Base-by-base conservation (phyloP, 2,329 filamentous ascomycete genomes). In the Ambrosiella beaveri region DNA sequence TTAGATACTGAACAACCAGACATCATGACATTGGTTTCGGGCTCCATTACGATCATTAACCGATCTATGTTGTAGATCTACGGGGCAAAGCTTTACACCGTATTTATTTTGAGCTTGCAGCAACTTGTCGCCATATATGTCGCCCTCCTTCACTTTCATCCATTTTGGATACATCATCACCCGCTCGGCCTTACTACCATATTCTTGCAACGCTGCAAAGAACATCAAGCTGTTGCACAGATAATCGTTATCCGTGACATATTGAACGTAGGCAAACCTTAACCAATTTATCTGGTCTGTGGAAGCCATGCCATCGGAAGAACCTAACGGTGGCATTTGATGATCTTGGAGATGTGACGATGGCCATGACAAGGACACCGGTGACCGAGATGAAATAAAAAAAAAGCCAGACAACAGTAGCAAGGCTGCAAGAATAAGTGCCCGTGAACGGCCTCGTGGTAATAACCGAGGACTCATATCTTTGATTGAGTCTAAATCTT, bases 191-290 rank as follows among this genome's bases (percentile, higher is more conserved):
- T 68, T 71, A 62, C 69, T 73, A 1, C 65, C 65, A 0, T 73
- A 62, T 6, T 67, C 64, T 13, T 67, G 62, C 3, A 75, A 59
- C 7, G 66, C 69, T 63, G 73, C 72, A 60, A 74, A 75, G 11
- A 75, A 65, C 71, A 75, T 73, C 54, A 74, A 64, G 1, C 71
- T 70, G 62, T 73, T 74, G 62, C 73, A 75, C 7, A 75, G 66
- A 63, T 73, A 71, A 2, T 67, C 66, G 13, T 64, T 62, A 45
- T 70, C 67, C 3, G 72, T 75, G 57, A 70, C 72, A 65, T 74
- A 75, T 63, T 73, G 71, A 1, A 67, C 69, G 59, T 75, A 75
- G 3, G 73, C 73, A 55, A 68, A 73, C 51, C 64, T 65, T 2
- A 66, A 67, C 72, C 72, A 74, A 27, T 51, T 13, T 11, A 41